Percentiles rank a stretch among this genome's conserved stretches.
These are phyloP conservation scores for Emmonsiellopsis sp. DNA, from an alignment of 2,329 filamentous ascomycete species.

Conservation along the genomic window DNA sequence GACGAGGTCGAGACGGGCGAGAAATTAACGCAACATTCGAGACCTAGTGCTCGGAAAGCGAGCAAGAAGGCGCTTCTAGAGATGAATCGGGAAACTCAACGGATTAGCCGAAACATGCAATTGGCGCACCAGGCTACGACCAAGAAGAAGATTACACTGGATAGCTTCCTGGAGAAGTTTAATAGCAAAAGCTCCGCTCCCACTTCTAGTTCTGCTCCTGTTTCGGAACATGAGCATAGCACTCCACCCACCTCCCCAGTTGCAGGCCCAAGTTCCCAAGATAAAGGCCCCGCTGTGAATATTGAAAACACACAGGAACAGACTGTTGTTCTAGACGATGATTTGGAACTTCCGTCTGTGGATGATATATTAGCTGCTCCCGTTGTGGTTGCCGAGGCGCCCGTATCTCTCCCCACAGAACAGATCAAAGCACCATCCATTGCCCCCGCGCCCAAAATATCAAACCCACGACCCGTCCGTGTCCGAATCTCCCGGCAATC, in stretches of 20 bases:
- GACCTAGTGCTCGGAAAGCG: slow-evolving; percentile 64
- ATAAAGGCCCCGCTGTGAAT: slow-evolving; percentile 2
- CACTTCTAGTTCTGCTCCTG: slow-evolving; percentile 23
- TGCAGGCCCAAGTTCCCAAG: slow-evolving; percentile 17
- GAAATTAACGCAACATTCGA: slow-evolving; percentile 57
- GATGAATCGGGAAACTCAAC: slow-evolving; percentile 89
- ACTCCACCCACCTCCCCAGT: slow-evolving; percentile 65
- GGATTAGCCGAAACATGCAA: slow-evolving; percentile 82
- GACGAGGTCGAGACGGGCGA: slow-evolving; percentile 50
- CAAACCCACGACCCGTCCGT: slow-evolving; percentile 21
- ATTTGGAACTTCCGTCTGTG: not conserved
- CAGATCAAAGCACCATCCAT: slow-evolving; percentile 1
- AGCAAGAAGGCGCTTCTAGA: slow-evolving; percentile 93
- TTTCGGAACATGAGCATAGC: slow-evolving; percentile 39
- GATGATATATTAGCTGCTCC: slow-evolving; percentile 1
- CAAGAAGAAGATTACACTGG: slow-evolving; percentile 81
- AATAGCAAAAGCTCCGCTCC: slow-evolving; percentile 53
- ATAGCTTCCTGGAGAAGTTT: slow-evolving; percentile 73
- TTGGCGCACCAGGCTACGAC: slow-evolving; percentile 82
- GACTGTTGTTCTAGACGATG: not conserved
- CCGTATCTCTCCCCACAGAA: not conserved
- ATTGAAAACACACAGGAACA: not conserved
- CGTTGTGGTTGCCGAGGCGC: not conserved
- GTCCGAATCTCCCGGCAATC: slow-evolving; percentile 31
- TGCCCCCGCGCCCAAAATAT: not conserved